Evolutionary conservation across 2,329 filamentous ascomycete genomes (phyloP), one percentile per base, ranked within the genome.

Genomic region (Sclerotinia glacialis): DNA sequence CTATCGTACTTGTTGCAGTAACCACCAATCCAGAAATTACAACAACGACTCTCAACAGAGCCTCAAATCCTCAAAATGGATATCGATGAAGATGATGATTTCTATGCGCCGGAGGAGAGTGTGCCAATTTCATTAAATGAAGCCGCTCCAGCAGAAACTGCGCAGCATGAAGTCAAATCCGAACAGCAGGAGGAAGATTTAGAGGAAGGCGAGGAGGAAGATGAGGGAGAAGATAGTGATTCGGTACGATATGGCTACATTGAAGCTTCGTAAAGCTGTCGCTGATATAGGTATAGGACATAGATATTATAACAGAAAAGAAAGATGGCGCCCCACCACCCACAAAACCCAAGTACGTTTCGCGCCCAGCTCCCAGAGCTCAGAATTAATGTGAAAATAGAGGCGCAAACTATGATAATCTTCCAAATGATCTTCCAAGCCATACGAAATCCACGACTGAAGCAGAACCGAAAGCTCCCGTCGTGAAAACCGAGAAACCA

Each of bases 31-130:
- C 28, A 55, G 23, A 63, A 55, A 26, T n/a, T 16, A 63, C 60
- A 63, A 52, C 23, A 49, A 21, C n/a, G 28, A 37, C 58, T 61
- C 46, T 47, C 46, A 37, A 64, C 37, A 42, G 62, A 63, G 37
- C 65, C 49, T n/a, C 66, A 65, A 50, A 37, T 44, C 49, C 62
- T 70, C 74, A 81, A 70, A 28, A 89, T 89, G 85, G 86, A 89
- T 74, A 83, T 89, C 67, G 86, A 89, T 76, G 86, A 89, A 70
- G 86, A 88, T 61, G 86, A 89, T 70, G 86, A 89, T 77, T 86
- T 89, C 73, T 89, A 89, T 74, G 83, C 83, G 67, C 83, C 84
- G 1, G 86, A 88, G 68, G 85, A 87, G 76, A 79, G 82, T 49
- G 79, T 79, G 31, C 65, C 71, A 44, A 40, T 71, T 26, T 65